Evolutionary conservation across 2,329 filamentous ascomycete genomes (phyloP).

Genomic region (Talaromyces sp.): DNA sequence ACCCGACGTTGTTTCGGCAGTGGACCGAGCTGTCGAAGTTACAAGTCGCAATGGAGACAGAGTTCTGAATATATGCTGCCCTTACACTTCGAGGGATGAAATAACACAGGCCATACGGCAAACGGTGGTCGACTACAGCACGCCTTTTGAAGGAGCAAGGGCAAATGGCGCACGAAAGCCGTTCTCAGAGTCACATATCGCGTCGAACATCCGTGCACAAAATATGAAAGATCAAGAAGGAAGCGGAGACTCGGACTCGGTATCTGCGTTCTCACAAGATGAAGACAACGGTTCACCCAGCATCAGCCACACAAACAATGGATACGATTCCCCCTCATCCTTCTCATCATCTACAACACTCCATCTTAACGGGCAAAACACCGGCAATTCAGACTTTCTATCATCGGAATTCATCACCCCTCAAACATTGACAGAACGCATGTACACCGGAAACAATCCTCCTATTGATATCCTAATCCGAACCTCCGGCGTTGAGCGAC

Average conservation of each 20-base stretch:
- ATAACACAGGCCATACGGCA: conserved; percentile 84
- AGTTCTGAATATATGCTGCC: conserved; percentile 91
- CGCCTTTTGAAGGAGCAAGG: conserved; percentile 52
- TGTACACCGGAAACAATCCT: conserved; percentile 80
- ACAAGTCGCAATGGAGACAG: conserved; percentile 79
- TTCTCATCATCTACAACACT: conserved; percentile 48
- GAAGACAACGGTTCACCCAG: conserved; percentile 33
- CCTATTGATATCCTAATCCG: conserved; percentile 86
- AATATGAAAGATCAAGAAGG: conserved; percentile 28
- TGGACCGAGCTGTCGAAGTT: conserved; percentile 78
- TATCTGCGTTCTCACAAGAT: conserved; percentile 35
- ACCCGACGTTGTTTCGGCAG: conserved; percentile 79
- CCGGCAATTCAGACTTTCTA: conserved; percentile 42
- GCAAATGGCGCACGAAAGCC: conserved; percentile 50
- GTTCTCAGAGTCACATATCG: conserved; percentile 84
- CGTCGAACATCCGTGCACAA: conserved; percentile 73
- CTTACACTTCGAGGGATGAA: conserved; percentile 92
- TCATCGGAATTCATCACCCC: conserved; percentile 85
- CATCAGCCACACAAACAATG: conserved; percentile 19
- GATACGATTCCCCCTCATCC: conserved; percentile 33
- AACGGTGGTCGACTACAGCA: conserved; percentile 81
- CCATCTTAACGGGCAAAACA: conserved; percentile 30
- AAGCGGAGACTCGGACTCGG: conserved; percentile 47
- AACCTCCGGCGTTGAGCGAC: conserved; percentile 83
- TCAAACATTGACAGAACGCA: conserved; percentile 75